Base-by-base conservation (phyloP, 805 yeast genomes). In the Wickerhamomyces alni region DNA sequence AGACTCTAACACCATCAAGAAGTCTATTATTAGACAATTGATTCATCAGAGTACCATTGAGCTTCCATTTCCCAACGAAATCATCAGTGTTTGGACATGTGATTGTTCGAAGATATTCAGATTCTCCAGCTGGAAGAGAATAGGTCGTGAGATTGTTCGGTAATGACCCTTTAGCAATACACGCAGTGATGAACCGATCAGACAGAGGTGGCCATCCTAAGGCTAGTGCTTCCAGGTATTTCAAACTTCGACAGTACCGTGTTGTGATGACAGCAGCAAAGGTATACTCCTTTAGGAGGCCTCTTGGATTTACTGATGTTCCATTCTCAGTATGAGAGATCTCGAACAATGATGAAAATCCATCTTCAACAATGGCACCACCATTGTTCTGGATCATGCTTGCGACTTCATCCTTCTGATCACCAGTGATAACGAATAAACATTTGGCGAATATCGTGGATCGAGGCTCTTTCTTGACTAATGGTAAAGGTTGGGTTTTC, bases 181-280 rank as follows among this genome's bases (percentile, higher is more conserved):
- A 70, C 42, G 80, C 82, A 6, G 58, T 54, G 3, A 87, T 63
- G 47, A 73, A 87, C 8, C 60, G 54, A 40, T 73, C 71, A 3
- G 86, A 78, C 24, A 88, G 52, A 16, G 84, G 72, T 2, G 97
- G 97, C 95, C 95, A 87, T 3, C 91, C 89, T 33, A 87, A 54
- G 0, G 91, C 85, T 15, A 87, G 57, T 2, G 82, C 77, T 52
- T 86, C 93, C 9, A 88, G 56, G 55, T 82, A 88, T 52, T 87
- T 88, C 8, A 80, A 69, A 35, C 88, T 85, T 28, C 96, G 64
- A 16, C 75, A 67, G 41, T 73, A 70, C 24, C 67, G 68, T 29
- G 70, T 70, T 1, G 57, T 43, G 1, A 88, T 60, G 26, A 85
- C 64, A 2, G 89, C 89, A 2, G 73, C 87, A 61, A 87, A 85